Evolutionary conservation across 768 basidiomycete genomes (phyloP).

Genomic region (Leccinum longicurvipes): DNA sequence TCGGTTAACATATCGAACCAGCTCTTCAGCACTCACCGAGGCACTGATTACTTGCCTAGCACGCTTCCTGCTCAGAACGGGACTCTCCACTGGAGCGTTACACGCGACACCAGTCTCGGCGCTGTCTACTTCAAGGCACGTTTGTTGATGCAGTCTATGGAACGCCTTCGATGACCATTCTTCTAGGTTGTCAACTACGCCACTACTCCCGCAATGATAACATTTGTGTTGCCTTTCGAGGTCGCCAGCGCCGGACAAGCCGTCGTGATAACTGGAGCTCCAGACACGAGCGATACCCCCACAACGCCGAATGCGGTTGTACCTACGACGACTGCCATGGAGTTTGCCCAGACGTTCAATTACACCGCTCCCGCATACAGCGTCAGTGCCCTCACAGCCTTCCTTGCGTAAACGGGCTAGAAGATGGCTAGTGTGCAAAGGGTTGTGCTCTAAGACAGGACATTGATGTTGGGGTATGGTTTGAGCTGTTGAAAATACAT

Average conservation of each 20-base stretch:
- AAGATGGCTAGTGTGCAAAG: not conserved
- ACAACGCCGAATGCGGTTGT: slow-evolving; percentile 43
- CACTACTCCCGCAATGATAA: slow-evolving; percentile 37
- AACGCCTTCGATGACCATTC: not conserved
- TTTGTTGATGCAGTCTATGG: not conserved
- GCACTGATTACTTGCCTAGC: slow-evolving; percentile 61
- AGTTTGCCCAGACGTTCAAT: slow-evolving; percentile 48
- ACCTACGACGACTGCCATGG: slow-evolving; percentile 44
- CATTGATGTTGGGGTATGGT: slow-evolving; percentile 16
- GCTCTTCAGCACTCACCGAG: slow-evolving; percentile 63
- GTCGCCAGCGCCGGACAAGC: slow-evolving; percentile 44
- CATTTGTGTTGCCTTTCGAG: slow-evolving; percentile 53
- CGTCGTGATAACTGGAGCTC: slow-evolving; percentile 48
- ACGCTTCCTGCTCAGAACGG: slow-evolving; percentile 48
- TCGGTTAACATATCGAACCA: slow-evolving; percentile 20
- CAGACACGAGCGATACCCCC: slow-evolving; percentile 55
- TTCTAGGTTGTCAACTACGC: slow-evolving; percentile 54
- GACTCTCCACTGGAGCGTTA: slow-evolving; percentile 62
- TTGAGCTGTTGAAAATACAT: slow-evolving; percentile 36
- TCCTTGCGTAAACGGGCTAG: slow-evolving; percentile 2
- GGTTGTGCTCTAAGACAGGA: not conserved
- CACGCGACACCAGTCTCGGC: slow-evolving; percentile 21
- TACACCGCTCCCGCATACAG: slow-evolving; percentile 52
- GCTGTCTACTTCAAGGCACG: slow-evolving; percentile 57
- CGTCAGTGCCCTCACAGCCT: slow-evolving; percentile 33